Conservation (phyloP, 2,329 filamentous ascomycete species). For the Colletotrichum cordylinicola region DNA sequence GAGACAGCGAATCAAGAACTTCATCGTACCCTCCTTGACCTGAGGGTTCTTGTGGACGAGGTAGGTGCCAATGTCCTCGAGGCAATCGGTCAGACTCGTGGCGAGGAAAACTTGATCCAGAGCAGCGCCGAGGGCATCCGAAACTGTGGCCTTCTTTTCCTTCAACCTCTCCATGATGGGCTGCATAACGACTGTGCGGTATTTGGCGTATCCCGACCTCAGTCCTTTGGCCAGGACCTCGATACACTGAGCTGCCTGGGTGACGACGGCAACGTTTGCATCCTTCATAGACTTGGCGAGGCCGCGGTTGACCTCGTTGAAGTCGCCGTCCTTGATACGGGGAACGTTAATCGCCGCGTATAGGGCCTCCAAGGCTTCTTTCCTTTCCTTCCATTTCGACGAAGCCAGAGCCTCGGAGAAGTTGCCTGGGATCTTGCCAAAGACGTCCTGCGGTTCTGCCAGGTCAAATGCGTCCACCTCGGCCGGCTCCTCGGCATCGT, state of each 20-base stretch:
- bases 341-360: conserved; percentile 81
- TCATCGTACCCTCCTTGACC: conserved; percentile 93
- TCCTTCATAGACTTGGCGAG: conserved; percentile 99
- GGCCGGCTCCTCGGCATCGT: conserved; percentile 64
- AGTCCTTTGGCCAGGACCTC: conserved; percentile 88
- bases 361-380: conserved; percentile 88
- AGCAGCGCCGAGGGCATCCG: conserved; percentile 86
- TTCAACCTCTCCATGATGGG: conserved; percentile 96
- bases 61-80: conserved; percentile 89
- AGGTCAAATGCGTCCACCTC: conserved; percentile 85
- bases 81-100: conserved; percentile 79
- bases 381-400: conserved; percentile 98
- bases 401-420: conserved; percentile 86
- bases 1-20: conserved; percentile 89
- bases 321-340: conserved; percentile 89
- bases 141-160: conserved; percentile 91
- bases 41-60: conserved; percentile 96
- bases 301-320: conserved; percentile 80
- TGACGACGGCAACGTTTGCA: conserved; percentile 94
- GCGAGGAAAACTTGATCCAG: conserved; percentile 73
- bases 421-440: conserved; percentile 80
- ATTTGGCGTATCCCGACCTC: conserved; percentile 78
- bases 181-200: conserved; percentile 80
- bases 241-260: conserved; percentile 90
- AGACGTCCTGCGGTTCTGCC: conserved; percentile 85